These are phyloP conservation scores for Paecilomyces niveus DNA, from an alignment of 2,329 filamentous ascomycete genomes.

Conservation along the genomic window DNA sequence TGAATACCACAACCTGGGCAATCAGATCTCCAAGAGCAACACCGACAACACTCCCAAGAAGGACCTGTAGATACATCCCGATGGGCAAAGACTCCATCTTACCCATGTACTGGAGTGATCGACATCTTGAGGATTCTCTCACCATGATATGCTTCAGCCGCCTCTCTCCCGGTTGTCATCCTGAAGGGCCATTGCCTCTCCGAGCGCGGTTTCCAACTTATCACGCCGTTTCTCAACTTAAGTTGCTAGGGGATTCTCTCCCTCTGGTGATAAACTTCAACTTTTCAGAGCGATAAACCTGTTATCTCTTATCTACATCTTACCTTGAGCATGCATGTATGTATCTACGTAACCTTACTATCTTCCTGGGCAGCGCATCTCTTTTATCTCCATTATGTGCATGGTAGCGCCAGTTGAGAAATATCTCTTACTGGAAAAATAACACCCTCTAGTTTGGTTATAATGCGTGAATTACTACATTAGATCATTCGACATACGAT, in stretches of 20 bases:
- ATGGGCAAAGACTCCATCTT: neutral
- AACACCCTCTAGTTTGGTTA: too few species aligned
- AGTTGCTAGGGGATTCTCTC: neutral
- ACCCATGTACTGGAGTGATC: neutral
- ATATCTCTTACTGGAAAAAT: neutral
- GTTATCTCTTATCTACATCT: neutral
- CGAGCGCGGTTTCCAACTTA: neutral
- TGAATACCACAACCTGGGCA: conserved; percentile 80
- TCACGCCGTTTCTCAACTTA: neutral
- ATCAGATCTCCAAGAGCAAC: conserved; percentile 58
- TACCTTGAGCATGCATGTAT: neutral
- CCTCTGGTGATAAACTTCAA: neutral
- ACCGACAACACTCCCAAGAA: conserved; percentile 47
- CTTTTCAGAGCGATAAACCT: neutral
- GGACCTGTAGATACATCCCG: conserved; percentile 40
- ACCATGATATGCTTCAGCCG: neutral
- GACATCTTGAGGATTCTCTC: neutral
- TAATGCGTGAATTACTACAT: too few species aligned
- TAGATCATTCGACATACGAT: too few species aligned
- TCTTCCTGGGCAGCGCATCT: neutral
- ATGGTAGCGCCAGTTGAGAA: neutral
- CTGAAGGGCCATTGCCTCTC: neutral
- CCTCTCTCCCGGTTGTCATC: neutral
- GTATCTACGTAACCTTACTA: neutral
- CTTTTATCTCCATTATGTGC: neutral